A percentile compares a stretch with the other conserved stretches of the same genome.
These are phyloP conservation scores for Priceomyces fermenticarens DNA, from an alignment of 805 yeast species.

Conservation along the genomic window DNA sequence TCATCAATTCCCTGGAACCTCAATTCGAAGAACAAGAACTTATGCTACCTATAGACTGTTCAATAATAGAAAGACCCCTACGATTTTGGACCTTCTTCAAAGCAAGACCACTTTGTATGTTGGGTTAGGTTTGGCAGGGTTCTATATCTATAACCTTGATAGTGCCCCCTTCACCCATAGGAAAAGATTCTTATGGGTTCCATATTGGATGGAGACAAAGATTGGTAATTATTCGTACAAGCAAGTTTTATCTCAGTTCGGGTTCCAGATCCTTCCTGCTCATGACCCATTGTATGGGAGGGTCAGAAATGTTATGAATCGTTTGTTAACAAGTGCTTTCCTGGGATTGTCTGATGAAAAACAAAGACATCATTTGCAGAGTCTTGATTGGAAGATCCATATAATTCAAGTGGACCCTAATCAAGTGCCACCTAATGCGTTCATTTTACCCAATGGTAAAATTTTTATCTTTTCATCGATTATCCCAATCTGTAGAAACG, in stretches of 20 bases:
- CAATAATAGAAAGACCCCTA: slow-evolving; percentile 13
- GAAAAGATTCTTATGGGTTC: slow-evolving; percentile 66
- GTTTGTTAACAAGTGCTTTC: slow-evolving; percentile 59
- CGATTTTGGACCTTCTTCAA: slow-evolving; percentile 14
- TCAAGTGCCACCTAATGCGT: slow-evolving; percentile 87
- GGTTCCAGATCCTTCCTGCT: slow-evolving; percentile 54
- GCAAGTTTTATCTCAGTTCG: slow-evolving; percentile 55
- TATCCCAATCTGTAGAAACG: slow-evolving; percentile 71
- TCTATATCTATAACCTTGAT: slow-evolving; percentile 49
- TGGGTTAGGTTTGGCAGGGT: slow-evolving; percentile 18
- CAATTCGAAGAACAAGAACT: slow-evolving; percentile 2
- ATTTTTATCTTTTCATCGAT: slow-evolving; percentile 85
- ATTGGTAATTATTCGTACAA: slow-evolving; percentile 65
- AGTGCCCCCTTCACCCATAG: slow-evolving; percentile 82
- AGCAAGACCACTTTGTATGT: slow-evolving; percentile 33
- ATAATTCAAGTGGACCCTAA: slow-evolving; percentile 62
- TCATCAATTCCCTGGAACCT: neutral
- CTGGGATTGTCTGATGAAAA: slow-evolving; percentile 27
- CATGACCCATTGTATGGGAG: slow-evolving; percentile 55
- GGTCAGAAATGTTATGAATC: slow-evolving; percentile 61
- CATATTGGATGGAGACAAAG: slow-evolving; percentile 57
- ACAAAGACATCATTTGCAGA: slow-evolving; percentile 35
- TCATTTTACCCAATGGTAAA: slow-evolving; percentile 93
- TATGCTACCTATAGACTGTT: slow-evolving; percentile 42
- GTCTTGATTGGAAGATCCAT: slow-evolving; percentile 72